Percentiles rank a stretch among this genome's conserved stretches.
Conservation (phyloP, 2,329 filamentous ascomycete species). For the Microsporum canis region DNA sequence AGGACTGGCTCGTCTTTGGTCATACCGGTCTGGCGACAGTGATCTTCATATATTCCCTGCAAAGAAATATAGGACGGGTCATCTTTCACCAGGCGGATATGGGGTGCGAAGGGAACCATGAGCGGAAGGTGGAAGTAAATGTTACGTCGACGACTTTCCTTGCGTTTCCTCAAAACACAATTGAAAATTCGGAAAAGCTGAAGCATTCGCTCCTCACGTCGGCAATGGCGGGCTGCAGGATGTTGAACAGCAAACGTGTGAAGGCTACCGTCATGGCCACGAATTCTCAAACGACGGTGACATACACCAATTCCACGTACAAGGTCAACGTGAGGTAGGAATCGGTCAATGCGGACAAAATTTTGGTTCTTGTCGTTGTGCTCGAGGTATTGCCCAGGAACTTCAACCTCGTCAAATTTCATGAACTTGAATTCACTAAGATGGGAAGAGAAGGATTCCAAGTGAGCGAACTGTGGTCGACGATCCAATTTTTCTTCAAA, state of each 20-base stretch:
- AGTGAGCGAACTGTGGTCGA: constrained; percentile 56
- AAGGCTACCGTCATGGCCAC: constrained; percentile 93
- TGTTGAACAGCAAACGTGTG: constrained; percentile 96
- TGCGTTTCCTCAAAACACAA: constrained; percentile 77
- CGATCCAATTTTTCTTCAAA: constrained; percentile 96
- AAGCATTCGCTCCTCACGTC: constrained; percentile 85
- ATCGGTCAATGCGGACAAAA: constrained; percentile 93
- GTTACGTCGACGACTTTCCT: constrained; percentile 87
- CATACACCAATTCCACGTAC: constrained; percentile 84
- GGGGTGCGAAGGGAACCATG: constrained; percentile 89
- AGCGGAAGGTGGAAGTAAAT: constrained; percentile 91
- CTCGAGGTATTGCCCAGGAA: constrained; percentile 91
- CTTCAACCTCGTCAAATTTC: constrained; percentile 96
- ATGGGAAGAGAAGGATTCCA: constrained; percentile 80
- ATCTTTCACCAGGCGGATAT: constrained; percentile 91
- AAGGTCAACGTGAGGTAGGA: constrained; percentile 87
- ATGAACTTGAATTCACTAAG: constrained; percentile 94
- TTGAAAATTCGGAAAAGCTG: constrained; percentile 98
- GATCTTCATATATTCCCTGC: constrained; percentile 92
- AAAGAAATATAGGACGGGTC: constrained; percentile 88
- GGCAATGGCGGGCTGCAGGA: constrained; percentile 80
- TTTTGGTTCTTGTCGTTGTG: constrained; percentile 99
- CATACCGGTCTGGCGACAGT: constrained; percentile 75
- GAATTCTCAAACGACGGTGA: constrained; percentile 85
- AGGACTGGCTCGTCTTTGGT: constrained; percentile 92